Base-by-base conservation (phyloP, 805 yeast species). In the Metschnikowia noctiluminum region DNA sequence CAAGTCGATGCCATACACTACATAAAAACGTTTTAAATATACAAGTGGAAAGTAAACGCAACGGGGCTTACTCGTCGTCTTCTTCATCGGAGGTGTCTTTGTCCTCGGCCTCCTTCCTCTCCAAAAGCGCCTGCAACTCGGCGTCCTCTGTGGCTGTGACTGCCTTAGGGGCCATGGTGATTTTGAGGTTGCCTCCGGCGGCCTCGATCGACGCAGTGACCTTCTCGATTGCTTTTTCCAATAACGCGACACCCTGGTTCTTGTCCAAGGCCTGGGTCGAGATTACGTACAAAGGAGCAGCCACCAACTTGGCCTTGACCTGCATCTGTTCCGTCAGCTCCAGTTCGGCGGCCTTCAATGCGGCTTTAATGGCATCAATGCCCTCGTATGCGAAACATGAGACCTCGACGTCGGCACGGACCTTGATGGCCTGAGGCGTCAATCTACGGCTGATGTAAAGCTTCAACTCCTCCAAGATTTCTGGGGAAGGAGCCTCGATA, bases 131-230 rank as follows among this genome's bases (percentile, higher is more conserved):
- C 71, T 90, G 96, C 64, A 94, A 81, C 73, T 91, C 97, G 52
- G 97, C 98, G 69, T 94, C 99, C 69, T 94, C 99, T 52, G 94
- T 88, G 52, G 96, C 98, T 49, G 97, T 90, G 58, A 94, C 98
- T 38, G 98, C 97, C 82, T 91, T 92, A 65, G 99, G 98, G 61
- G 96, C 92, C 97, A 92, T 92, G 46, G 95, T 90, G 56, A 92
- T 86, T 58, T 87, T 89, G 68, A 96, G 86, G 50, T 82, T 80
- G 64, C 99, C 99, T 46, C 89, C 96, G 47, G 81, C 78, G 16
- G 78, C 74, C 52, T 78, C 79, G 62, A 94, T 90, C 43, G 83
- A 76, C 60, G 79, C 81, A 51, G 80, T 78, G 55, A 94, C 87
- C 59, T 78, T 82, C 56, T 79, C 86, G 56, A 94, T 89, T 42